Conservation (phyloP, 768 basidiomycete species). For the Suillus hirtellus region DNA sequence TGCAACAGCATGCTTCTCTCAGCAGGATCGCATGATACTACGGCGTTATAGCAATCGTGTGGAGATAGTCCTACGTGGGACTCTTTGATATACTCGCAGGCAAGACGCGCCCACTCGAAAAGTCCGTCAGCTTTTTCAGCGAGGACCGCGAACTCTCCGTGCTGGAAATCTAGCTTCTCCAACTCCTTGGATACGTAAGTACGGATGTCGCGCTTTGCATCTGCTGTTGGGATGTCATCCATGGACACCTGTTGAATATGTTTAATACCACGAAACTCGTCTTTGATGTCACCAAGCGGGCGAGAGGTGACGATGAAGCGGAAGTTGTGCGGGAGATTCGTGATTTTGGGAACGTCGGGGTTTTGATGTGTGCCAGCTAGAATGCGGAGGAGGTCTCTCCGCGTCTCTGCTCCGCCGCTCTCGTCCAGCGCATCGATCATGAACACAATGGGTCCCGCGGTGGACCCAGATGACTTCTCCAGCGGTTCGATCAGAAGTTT, state of each 20-base stretch:
- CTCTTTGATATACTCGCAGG: slow-evolving; percentile 9
- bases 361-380: background rate
- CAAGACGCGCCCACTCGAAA: slow-evolving; percentile 8
- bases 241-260: background rate
- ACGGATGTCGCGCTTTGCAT: background rate
- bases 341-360: background rate
- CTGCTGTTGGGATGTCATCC: background rate
- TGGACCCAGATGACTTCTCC: background rate
- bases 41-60: background rate
- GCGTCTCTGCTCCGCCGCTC: slow-evolving; percentile 10
- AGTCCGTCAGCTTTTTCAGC: background rate
- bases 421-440: slow-evolving; percentile 28
- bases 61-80: background rate
- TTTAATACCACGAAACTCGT: background rate
- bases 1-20: background rate
- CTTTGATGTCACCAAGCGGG: background rate
- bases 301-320: slow-evolving; percentile 16
- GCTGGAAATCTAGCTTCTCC: background rate
- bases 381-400: background rate
- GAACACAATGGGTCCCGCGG: slow-evolving; percentile 16
- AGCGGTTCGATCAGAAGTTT: background rate
- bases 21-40: background rate
- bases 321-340: slow-evolving; percentile 7
- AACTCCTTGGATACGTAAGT: slow-evolving; percentile 1
- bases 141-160: background rate